Conservation (phyloP, 2,329 filamentous ascomycete genomes). For the Claviceps sp. region DNA sequence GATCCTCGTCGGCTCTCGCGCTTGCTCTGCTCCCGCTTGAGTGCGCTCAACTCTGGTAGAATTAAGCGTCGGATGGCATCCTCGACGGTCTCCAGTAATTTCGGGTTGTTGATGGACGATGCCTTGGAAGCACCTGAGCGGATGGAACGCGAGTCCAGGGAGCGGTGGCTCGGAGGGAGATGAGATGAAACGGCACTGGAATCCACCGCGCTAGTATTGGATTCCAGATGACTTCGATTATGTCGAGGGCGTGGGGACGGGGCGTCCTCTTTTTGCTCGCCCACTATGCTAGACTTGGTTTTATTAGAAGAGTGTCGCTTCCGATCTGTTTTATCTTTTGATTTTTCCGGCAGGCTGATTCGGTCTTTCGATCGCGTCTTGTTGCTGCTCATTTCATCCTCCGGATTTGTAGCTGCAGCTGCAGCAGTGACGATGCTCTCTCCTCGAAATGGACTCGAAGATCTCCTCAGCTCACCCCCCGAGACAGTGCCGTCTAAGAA, state of each 20-base stretch:
- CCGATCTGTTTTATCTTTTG: slow-evolving; percentile 36
- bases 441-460: slow-evolving; percentile 28
- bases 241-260: slow-evolving; percentile 35
- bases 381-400: slow-evolving; percentile 28
- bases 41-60: slow-evolving; percentile 76
- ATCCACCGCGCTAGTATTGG: slow-evolving; percentile 37
- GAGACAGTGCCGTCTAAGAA: slow-evolving; percentile 46
- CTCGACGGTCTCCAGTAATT: slow-evolving; percentile 79
- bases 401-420: slow-evolving; percentile 14
- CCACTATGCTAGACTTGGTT: slow-evolving; percentile 33
- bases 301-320: slow-evolving; percentile 26
- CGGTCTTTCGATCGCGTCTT: slow-evolving; percentile 34
- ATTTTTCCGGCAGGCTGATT: slow-evolving; percentile 24
- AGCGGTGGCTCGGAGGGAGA: slow-evolving; percentile 40
- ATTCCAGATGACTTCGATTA: slow-evolving; percentile 39
- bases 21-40: slow-evolving; percentile 82
- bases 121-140: slow-evolving; percentile 44
- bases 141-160: slow-evolving; percentile 39
- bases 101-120: slow-evolving; percentile 85
- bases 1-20: slow-evolving; percentile 59
- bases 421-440: slow-evolving; percentile 26
- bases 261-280: slow-evolving; percentile 35
- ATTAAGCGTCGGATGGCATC: slow-evolving; percentile 85
- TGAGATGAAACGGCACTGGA: slow-evolving; percentile 42
- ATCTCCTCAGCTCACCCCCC: slow-evolving; percentile 25